Evolutionary conservation across 2,329 filamentous ascomycete genomes (phyloP), one percentile per base, ranked within the genome.

Genomic region (Epichloe hybrida): DNA sequence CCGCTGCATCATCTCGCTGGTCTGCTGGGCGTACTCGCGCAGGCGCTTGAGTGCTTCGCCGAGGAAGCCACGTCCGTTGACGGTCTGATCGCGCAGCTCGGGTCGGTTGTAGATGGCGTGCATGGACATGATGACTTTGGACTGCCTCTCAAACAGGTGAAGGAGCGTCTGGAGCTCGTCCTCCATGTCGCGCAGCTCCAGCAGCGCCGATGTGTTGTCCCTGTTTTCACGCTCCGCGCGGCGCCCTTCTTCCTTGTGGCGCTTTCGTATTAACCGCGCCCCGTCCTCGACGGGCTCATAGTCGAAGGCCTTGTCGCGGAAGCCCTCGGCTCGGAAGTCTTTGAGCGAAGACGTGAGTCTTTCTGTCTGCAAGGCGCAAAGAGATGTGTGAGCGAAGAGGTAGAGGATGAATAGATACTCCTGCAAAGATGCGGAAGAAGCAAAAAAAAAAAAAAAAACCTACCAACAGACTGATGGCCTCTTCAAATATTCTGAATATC

Each of bases 401-500:
- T 27, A 31, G 7, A 27, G 42, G 3, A 44, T 35, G 13, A 9
- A 44, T 4, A 1, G 3, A n/a, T 17, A 3, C 13, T 20, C 2
- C 23, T n/a, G 15, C 9, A 37, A 8, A 5, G 48, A 49, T 8
- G 23, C 23, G 3, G 3, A 20, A 20, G 1, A 21, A 21, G 3
- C 1, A 20, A 20, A 4, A 21, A 21, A 4, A 4, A 21, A 39
- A 8, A 8, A 4, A 39, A 6, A 8, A 0, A 52, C 67, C 43
- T 61, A 81, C 79, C 54, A 83, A 58, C 21, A 82, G 76, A 12
- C 79, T 80, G 35, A 84, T 79, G 5, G 79, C 80, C 54, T 84
- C 80, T 56, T 83, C 79, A 45, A 84, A 83, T 1, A 84, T 79
- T 2, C 79, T 73, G 52, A 83, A 81, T 0, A 83, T 70, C 52